Conservation (phyloP, 2,329 filamentous ascomycete species). For the Aspergillus fructus region DNA sequence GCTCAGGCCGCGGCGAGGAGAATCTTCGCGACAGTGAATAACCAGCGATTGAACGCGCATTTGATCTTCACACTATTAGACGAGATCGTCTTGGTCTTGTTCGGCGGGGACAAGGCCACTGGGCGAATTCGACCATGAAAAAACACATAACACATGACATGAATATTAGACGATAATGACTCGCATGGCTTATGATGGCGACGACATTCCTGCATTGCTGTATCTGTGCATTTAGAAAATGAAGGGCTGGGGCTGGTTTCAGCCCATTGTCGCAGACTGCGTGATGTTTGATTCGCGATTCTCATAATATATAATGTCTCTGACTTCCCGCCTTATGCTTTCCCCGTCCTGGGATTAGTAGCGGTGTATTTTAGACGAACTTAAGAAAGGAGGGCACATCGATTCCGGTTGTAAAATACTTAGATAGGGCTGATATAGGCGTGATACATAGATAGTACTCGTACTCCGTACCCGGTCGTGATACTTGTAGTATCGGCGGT, state of each 20-base stretch:
- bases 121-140: constrained; percentile 1
- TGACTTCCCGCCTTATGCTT: too few species aligned
- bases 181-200: not conserved
- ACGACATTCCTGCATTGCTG: not conserved
- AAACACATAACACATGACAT: not conserved
- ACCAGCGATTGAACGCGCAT: constrained; percentile 77
- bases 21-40: constrained; percentile 89
- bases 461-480: too few species aligned
- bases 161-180: constrained; percentile 6
- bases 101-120: constrained; percentile 41
- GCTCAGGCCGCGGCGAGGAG: constrained; percentile 86
- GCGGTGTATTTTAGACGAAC: too few species aligned
- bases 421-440: too few species aligned
- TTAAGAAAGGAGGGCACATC: too few species aligned
- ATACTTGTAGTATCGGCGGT: too few species aligned
- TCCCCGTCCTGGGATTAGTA: too few species aligned
- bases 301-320: too few species aligned
- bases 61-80: constrained; percentile 70
- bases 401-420: too few species aligned
- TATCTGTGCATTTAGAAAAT: not conserved
- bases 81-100: constrained; percentile 66
- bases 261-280: not conserved
- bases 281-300: not conserved
- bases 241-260: not conserved
- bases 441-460: too few species aligned